Percentiles rank a stretch among this genome's conserved stretches.
phyloP scores from a whole-genome alignment of 768 basidiomycete species.

The Lepiota brunneoincarnata region DNA sequence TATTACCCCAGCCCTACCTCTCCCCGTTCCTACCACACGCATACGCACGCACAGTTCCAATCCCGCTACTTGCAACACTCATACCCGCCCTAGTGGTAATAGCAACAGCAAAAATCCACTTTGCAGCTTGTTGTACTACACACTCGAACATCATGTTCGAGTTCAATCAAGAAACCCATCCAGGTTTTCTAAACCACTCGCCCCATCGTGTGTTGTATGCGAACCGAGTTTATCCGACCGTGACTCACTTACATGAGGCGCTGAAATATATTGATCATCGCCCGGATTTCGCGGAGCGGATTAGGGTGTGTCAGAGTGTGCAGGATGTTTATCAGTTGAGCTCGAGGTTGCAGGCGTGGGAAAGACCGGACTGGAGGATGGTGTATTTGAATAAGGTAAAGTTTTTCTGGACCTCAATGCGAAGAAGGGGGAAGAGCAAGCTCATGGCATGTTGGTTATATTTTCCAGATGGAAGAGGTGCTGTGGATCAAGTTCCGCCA shows the following conservation, averaged over 20 bases:
- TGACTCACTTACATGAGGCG: conserved; percentile 74
- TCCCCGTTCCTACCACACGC: too few relatives aligned
- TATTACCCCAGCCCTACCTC: too few relatives aligned
- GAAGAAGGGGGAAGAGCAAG: too few relatives aligned
- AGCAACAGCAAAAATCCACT: not conserved
- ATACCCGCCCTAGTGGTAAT: too few relatives aligned
- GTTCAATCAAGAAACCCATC: conserved; percentile 36
- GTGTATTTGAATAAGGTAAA: conserved; percentile 47
- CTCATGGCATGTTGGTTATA: not conserved
- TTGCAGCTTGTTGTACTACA: not conserved
- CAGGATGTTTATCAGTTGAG: conserved; percentile 36
- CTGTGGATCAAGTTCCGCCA: conserved; percentile 69
- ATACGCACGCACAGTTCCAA: too few relatives aligned
- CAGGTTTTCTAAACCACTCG: conserved; percentile 66
- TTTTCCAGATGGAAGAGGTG: conserved; percentile 75
- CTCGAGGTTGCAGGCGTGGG: conserved; percentile 26
- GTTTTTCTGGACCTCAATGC: conserved; percentile 2
- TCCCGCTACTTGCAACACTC: too few relatives aligned
- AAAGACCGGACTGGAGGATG: conserved; percentile 56
- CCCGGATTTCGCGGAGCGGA: conserved; percentile 53
- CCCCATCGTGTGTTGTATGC: conserved; percentile 57
- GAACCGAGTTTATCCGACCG: conserved; percentile 60
- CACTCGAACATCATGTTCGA: conserved; percentile 18
- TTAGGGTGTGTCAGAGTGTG: conserved; percentile 39
- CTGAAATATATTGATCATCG: conserved; percentile 57